These are phyloP conservation scores for Candida nitratophila DNA, from an alignment of 805 yeast species.

Conservation along the genomic window DNA sequence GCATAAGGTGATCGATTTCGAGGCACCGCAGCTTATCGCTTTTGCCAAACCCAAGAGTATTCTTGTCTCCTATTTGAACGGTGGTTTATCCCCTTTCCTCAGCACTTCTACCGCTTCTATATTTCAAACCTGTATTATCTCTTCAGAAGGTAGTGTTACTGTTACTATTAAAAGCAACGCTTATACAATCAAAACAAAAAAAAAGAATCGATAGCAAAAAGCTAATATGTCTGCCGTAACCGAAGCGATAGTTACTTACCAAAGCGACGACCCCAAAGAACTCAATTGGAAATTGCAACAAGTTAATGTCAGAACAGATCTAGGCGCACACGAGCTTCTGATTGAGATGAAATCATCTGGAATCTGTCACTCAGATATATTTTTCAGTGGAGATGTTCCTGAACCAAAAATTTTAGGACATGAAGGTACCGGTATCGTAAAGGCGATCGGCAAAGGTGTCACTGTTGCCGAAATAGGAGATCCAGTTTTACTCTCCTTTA, in stretches of 20 bases:
- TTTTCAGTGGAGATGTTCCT: constrained; percentile 29
- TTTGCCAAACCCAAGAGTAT: too few species aligned
- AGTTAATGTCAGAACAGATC: not conserved
- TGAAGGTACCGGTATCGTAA: constrained; percentile 33
- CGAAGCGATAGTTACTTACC: not conserved
- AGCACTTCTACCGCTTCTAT: too few species aligned
- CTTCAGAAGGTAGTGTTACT: too few species aligned
- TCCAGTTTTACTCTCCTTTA: constrained; percentile 16
- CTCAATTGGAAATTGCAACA: not conserved
- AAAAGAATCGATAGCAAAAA: not conserved
- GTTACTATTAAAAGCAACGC: too few species aligned
- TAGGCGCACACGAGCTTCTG: constrained; percentile 31
- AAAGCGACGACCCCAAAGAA: not conserved
- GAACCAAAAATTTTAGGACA: constrained; percentile 30
- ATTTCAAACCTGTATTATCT: too few species aligned
- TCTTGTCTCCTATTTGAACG: too few species aligned
- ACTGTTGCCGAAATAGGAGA: constrained; percentile 33
- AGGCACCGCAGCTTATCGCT: too few species aligned
- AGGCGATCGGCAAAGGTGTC: constrained; percentile 40
- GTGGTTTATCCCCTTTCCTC: too few species aligned
- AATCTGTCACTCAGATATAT: constrained; percentile 65
- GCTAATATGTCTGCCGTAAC: not conserved
- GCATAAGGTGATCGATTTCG: too few species aligned
- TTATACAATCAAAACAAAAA: not conserved
- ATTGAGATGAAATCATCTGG: constrained; percentile 57